Conservation (phyloP, 441 rosid species). For the Viola pubescens region DNA sequence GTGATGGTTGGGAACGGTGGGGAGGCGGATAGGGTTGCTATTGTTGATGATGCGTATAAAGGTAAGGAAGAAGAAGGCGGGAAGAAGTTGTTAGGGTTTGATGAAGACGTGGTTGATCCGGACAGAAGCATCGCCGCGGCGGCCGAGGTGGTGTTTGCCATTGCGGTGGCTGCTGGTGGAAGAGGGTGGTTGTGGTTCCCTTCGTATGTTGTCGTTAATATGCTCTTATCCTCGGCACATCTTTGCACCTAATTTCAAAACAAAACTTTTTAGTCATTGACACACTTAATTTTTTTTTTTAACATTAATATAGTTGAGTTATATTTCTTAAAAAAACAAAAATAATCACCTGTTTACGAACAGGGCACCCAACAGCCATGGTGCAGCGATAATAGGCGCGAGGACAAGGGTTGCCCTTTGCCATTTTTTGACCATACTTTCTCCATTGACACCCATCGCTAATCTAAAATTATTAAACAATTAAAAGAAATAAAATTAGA, state of each 20-base stretch:
- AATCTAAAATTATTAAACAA: conserved; percentile 26
- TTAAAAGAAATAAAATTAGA: not conserved
- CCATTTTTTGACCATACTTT: conserved; percentile 80
- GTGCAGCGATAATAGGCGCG: conserved; percentile 90
- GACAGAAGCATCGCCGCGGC: conserved; percentile 87
- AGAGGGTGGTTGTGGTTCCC: conserved; percentile 88
- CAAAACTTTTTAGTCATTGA: not conserved
- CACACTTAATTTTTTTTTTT: not conserved
- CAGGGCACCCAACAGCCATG: conserved; percentile 78
- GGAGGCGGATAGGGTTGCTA: conserved; percentile 66
- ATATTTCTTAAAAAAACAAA: too few relatives aligned
- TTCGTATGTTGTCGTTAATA: conserved; percentile 81
- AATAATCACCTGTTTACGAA: conserved; percentile 65
- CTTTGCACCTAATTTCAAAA: conserved; percentile 55
- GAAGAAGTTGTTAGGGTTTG: conserved; percentile 25
- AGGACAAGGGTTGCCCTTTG: conserved; percentile 84
- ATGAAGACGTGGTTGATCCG: conserved; percentile 39
- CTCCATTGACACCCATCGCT: conserved; percentile 90
- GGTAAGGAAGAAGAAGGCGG: conserved; percentile 29
- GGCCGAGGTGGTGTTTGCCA: conserved; percentile 76
- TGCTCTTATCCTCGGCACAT: conserved; percentile 68
- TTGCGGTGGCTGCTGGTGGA: conserved; percentile 71
- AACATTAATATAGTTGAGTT: not conserved
- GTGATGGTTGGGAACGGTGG: conserved; percentile 82
- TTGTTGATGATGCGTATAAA: conserved; percentile 29